Conservation (phyloP, 371 early-diverging fungal genomes). For the Mortierella polycephala region DNA sequence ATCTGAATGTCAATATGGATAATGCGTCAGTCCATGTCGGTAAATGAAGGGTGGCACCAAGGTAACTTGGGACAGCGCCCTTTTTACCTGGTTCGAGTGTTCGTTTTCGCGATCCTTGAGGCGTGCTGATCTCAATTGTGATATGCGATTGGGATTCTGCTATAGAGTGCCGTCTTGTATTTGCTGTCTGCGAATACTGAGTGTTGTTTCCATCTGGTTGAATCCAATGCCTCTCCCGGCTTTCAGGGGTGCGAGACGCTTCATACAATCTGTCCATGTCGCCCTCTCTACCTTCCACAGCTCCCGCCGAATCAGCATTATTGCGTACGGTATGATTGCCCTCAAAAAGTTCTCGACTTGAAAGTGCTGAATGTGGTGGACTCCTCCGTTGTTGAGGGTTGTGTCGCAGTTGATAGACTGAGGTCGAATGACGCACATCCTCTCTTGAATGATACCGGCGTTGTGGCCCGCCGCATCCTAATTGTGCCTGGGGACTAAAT, state of each 20-base stretch:
- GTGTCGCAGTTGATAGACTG: not conserved
- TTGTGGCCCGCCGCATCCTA: no score
- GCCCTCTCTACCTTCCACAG: not conserved
- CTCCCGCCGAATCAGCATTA: not conserved
- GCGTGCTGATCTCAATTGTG: conserved; percentile 19
- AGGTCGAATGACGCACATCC: no score
- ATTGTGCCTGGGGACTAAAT: no score
- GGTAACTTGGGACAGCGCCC: not conserved
- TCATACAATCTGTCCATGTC: not conserved
- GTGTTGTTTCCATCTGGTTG: no score
- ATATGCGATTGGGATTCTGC: not conserved
- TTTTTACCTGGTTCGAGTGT: conserved; percentile 11
- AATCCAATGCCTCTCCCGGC: not conserved
- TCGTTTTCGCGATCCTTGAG: not conserved
- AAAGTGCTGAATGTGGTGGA: not conserved
- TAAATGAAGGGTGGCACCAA: not conserved
- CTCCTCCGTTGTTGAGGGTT: not conserved
- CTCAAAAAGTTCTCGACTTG: conserved; percentile 15
- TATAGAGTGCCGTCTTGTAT: not conserved
- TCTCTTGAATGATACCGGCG: no score
- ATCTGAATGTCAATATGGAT: no score
- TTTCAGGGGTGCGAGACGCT: not conserved
- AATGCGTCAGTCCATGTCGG: not conserved
- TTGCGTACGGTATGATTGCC: not conserved
- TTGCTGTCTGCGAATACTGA: no score